A percentile compares a stretch with the other conserved stretches of the same genome.
phyloP scores from a whole-genome alignment of 208 protist genomes.

The Naegleria gruberi region DNA sequence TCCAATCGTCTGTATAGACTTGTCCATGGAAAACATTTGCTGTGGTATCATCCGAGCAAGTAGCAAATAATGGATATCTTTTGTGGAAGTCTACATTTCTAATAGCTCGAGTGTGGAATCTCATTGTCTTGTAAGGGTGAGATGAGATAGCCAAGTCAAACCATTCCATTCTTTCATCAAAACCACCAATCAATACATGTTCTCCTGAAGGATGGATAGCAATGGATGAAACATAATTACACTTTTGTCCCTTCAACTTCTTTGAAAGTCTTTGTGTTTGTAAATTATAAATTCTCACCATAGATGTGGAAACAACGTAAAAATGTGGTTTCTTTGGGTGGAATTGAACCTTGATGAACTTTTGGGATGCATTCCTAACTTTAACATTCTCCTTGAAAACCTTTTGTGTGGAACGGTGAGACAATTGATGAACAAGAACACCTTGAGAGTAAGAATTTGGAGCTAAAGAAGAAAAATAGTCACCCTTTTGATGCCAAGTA shows the following conservation, averaged over 20 bases:
- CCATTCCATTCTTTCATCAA: slow-evolving; percentile 75
- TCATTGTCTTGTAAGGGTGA: slow-evolving; percentile 91
- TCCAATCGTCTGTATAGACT: slow-evolving; percentile 91
- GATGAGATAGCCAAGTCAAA: slow-evolving; percentile 94
- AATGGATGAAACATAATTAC: slow-evolving; percentile 77
- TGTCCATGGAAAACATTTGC: slow-evolving; percentile 83
- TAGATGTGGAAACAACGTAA: slow-evolving; percentile 85
- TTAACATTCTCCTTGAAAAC: slow-evolving; percentile 46
- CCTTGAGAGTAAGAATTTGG: slow-evolving; percentile 41
- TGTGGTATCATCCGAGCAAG: slow-evolving; percentile 85
- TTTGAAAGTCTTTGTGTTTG: slow-evolving; percentile 85
- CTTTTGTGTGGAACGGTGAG: slow-evolving; percentile 41
- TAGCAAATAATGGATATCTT: slow-evolving; percentile 88
- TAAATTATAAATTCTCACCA: slow-evolving; percentile 94
- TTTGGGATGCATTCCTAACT: slow-evolving; percentile 29
- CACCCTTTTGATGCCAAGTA: slow-evolving; percentile 66
- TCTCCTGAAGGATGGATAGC: slow-evolving; percentile 89
- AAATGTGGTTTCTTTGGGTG: slow-evolving; percentile 97
- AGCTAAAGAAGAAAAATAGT: slow-evolving; percentile 61
- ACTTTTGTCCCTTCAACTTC: slow-evolving; percentile 79
- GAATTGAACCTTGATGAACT: slow-evolving; percentile 65
- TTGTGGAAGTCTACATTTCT: slow-evolving; percentile 66
- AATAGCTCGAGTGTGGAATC: slow-evolving; percentile 83
- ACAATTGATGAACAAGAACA: slow-evolving; percentile 68
- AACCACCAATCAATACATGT: slow-evolving; percentile 80